These are phyloP conservation scores for Triticum turgidum DNA, from an alignment of 176 grass and related monocot genomes.

Conservation along the genomic window DNA sequence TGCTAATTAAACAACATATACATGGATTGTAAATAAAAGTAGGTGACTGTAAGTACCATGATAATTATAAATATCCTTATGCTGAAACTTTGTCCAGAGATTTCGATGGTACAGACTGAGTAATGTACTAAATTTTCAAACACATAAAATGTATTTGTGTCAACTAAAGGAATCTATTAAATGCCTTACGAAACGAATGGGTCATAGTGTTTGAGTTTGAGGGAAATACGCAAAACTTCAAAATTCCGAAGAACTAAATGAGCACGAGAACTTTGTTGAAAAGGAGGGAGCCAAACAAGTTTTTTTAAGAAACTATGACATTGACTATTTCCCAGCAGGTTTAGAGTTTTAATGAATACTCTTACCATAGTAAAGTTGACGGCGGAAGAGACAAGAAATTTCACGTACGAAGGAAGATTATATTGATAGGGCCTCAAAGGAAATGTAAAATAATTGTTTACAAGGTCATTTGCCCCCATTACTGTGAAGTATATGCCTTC, in stretches of 20 bases:
- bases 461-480: slow-evolving; percentile 50
- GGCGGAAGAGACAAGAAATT: slow-evolving; percentile 32
- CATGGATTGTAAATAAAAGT: not conserved
- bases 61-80: not conserved
- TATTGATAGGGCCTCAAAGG: slow-evolving; percentile 32
- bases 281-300: not conserved
- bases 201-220: not conserved
- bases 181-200: not conserved
- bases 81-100: not conserved
- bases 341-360: not conserved
- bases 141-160: not conserved
- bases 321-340: too few relatives aligned
- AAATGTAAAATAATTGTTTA: slow-evolving; percentile 48
- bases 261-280: not conserved
- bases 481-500: slow-evolving; percentile 34
- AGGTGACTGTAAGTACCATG: not conserved
- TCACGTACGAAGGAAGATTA: slow-evolving; percentile 45
- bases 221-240: not conserved
- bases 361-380: slow-evolving; percentile 49
- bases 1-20: not conserved
- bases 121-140: too few relatives aligned
- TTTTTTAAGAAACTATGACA: not conserved
- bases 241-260: not conserved
- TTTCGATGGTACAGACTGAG: not conserved
- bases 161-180: not conserved